These are phyloP conservation scores for Malassezia obtusa DNA, from an alignment of 1,284 basidiomycete genomes.

Conservation along the genomic window DNA sequence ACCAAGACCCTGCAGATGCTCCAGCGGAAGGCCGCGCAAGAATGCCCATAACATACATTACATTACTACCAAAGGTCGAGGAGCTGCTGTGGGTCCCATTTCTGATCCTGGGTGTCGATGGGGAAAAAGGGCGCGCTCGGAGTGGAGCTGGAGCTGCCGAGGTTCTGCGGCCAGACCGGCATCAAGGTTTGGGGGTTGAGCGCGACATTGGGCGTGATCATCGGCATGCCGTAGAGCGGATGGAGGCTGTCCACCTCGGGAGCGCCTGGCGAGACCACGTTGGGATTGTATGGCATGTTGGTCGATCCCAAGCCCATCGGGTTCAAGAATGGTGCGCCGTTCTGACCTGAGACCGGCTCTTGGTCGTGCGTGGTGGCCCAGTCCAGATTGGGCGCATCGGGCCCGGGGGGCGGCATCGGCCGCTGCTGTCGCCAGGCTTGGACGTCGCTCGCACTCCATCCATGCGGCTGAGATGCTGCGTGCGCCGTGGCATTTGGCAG, in stretches of 20 bases:
- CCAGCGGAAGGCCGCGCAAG: not conserved
- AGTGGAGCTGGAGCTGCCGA: not conserved
- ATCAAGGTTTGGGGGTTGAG: slow-evolving; percentile 5
- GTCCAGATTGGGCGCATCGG: no score
- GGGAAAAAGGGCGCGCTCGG: not conserved
- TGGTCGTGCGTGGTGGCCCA: no score
- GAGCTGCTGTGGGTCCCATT: slow-evolving; percentile 8
- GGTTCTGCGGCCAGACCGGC: slow-evolving; percentile 10
- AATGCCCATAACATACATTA: not conserved
- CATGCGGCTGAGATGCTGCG: no score
- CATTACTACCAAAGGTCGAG: slow-evolving; percentile 11
- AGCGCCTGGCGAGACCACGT: not conserved
- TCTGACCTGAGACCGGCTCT: no score
- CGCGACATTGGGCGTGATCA: slow-evolving; percentile 1
- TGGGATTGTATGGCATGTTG: not conserved
- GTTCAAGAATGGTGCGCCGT: no score
- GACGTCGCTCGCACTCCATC: not conserved
- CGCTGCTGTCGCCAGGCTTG: not conserved
- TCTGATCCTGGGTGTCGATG: not conserved
- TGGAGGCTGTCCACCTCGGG: not conserved
- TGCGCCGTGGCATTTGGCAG: no score
- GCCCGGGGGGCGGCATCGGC: not conserved
- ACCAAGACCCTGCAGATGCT: slow-evolving; percentile 5
- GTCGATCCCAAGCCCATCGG: not conserved
- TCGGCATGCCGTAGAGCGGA: not conserved